Evolutionary conservation across 257 asterid species (phyloP).

Genomic region (Solanum chmielewskii): DNA sequence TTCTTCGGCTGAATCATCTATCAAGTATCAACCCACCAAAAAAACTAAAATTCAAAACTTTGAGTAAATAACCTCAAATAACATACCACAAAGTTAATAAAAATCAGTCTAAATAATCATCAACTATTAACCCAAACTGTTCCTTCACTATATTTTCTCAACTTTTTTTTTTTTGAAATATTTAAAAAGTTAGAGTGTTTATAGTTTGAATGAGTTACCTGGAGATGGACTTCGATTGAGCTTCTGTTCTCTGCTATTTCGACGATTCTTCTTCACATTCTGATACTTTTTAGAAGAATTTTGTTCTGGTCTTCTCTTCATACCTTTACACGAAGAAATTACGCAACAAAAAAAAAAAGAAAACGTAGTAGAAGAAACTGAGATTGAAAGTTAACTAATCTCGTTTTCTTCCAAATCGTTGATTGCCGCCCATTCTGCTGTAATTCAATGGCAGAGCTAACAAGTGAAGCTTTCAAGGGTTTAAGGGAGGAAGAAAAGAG

Average conservation of each 20-base stretch:
- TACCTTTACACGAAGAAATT: not conserved
- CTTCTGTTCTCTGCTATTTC: not conserved
- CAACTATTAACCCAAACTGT: not conserved
- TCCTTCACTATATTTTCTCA: not conserved
- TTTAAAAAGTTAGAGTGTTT: not conserved
- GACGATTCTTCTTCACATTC: not conserved
- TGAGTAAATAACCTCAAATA: not conserved
- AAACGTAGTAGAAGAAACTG: not conserved
- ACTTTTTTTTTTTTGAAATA: not conserved
- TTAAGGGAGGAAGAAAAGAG: not conserved
- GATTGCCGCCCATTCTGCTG: not conserved
- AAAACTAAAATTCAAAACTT: not conserved
- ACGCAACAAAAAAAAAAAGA: not conserved
- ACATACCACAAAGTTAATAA: not conserved
- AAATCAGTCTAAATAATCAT: not conserved
- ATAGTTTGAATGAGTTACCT: not conserved
- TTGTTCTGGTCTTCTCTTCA: not conserved
- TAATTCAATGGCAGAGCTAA: not conserved
- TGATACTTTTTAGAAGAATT: not conserved
- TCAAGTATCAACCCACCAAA: not conserved
- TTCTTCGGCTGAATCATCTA: conserved; percentile 24
- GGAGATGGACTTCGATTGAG: not conserved
- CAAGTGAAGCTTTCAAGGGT: not conserved
- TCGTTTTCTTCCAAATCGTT: not conserved
- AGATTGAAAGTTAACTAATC: not conserved